Evolutionary conservation across 208 protist genomes (phyloP), one percentile per base, ranked within the genome.

Genomic region (Herpetomonas tarakana): DNA sequence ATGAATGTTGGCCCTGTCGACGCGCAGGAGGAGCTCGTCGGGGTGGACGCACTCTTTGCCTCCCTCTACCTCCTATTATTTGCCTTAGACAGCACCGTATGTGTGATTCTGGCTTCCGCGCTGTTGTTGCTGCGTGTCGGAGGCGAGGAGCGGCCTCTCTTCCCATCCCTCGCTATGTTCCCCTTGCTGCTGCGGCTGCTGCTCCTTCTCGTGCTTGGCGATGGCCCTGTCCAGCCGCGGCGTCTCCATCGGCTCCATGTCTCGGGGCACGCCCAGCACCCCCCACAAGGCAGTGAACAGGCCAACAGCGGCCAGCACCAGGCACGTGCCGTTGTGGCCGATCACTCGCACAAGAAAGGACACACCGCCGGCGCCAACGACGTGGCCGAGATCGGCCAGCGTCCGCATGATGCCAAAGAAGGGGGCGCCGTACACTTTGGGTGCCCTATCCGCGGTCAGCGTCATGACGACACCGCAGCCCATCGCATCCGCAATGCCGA

Each of bases 361-460:
- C 35, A 81, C 71, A 25, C 73, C 68, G 16, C 69, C 57, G 6
- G 76, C 71, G 31, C 77, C 77, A 0, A 87, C 44, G 3, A 93
- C 73, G 55, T 96, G 86, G 18, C 84, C 86, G 22, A 86, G 47
- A 60, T 96, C 86, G 52, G 91, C 72, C 45, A 95, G 57, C 11
- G 74, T 93, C 12, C 82, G 81, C 76, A 96, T 88, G 52, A 96
- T 82, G 39, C 84, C 89, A 62, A 93, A 92, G 60, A 93, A 96
- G 7, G 65, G 74, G 0, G 76, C 83, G 29, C 73, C 78, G 57
- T 82, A 76, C 3, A 58, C 39, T 30, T 68, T 55, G 22, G 86
- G 83, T 2, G 81, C 82, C 9, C 74, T 62, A 59, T 93, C 86
- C 0, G 86, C 84, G 12, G 78, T 83, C 47, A 93, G 71, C 19